These are phyloP conservation scores for Clonostachys sp. DNA, from an alignment of 2,329 filamentous ascomycete genomes.

Conservation along the genomic window DNA sequence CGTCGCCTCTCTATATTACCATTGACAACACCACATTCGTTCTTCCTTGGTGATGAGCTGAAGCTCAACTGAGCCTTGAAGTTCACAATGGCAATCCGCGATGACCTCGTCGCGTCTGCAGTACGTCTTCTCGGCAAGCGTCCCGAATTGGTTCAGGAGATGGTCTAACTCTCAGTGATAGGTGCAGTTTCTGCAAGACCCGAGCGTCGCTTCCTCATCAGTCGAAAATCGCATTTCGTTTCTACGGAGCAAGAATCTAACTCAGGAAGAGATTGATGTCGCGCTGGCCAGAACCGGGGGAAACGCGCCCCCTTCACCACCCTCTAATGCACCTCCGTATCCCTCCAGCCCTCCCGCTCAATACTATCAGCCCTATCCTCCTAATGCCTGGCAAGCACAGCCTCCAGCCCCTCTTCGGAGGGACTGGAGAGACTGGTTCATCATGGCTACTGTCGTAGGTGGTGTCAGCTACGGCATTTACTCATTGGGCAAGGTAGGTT, in stretches of 20 bases:
- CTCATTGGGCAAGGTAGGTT: slow-evolving; percentile 72
- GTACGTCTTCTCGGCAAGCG: slow-evolving; percentile 32
- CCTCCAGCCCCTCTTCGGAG: slow-evolving; percentile 63
- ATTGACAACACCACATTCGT: too few relatives aligned
- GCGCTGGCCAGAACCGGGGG: slow-evolving; percentile 74
- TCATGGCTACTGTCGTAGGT: slow-evolving; percentile 94
- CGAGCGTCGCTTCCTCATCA: slow-evolving; percentile 83
- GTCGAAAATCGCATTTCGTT: slow-evolving; percentile 91
- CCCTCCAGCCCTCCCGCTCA: slow-evolving; percentile 31
- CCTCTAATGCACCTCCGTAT: not conserved
- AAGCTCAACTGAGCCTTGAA: too few relatives aligned
- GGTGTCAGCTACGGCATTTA: slow-evolving; percentile 88
- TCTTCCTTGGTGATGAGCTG: too few relatives aligned
- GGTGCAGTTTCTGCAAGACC: slow-evolving; percentile 79
- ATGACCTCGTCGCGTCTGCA: slow-evolving; percentile 85
- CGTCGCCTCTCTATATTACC: too few relatives aligned
- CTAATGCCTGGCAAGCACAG: slow-evolving; percentile 50
- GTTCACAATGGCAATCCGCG: slow-evolving; percentile 73
- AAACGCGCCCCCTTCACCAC: slow-evolving; percentile 36
- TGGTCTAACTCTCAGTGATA: not conserved
- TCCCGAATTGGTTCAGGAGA: too few relatives aligned
- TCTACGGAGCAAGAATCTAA: slow-evolving; percentile 93
- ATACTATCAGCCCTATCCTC: slow-evolving; percentile 43
- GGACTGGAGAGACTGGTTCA: slow-evolving; percentile 99
- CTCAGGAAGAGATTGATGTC: slow-evolving; percentile 87